A percentile compares a stretch with the other conserved stretches of the same genome.
phyloP scores from a whole-genome alignment of 2,329 filamentous ascomycete genomes.

The Ophiocordyceps camponoti-leonardi region DNA sequence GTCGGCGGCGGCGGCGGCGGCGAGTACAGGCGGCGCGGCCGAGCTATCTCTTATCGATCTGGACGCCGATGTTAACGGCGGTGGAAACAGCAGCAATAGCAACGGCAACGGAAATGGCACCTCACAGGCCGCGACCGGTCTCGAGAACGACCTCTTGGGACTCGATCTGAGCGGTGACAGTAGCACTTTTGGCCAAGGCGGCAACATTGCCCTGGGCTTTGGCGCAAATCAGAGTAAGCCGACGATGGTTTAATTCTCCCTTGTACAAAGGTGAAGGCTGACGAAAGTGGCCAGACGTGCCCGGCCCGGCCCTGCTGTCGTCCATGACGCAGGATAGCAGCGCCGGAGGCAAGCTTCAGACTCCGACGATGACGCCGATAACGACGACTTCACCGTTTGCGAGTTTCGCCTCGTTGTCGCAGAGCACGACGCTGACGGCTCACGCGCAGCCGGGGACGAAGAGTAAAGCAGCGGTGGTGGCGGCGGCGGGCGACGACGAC shows the following conservation, averaged over 20 bases:
- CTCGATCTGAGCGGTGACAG: slow-evolving; percentile 57
- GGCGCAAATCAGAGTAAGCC: slow-evolving; percentile 49
- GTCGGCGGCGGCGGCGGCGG: slow-evolving; percentile 69
- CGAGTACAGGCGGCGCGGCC: slow-evolving; percentile 23
- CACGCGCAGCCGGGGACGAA: slow-evolving; percentile 28
- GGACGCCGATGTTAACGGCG: slow-evolving; percentile 30
- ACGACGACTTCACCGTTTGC: slow-evolving; percentile 31
- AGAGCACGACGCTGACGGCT: slow-evolving; percentile 29
- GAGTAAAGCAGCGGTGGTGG: slow-evolving; percentile 11
- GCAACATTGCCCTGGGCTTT: slow-evolving; percentile 70
- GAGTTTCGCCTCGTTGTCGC: slow-evolving; percentile 34
- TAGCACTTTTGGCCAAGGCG: slow-evolving; percentile 50
- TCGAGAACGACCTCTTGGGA: slow-evolving; percentile 84
- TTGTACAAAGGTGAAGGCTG: neutral
- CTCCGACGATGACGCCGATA: slow-evolving; percentile 1
- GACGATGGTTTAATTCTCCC: neutral
- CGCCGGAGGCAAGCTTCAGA: slow-evolving; percentile 24
- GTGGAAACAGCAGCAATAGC: slow-evolving; percentile 27
- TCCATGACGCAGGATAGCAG: slow-evolving; percentile 44
- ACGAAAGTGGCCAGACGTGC: slow-evolving; percentile 29
- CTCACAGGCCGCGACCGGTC: slow-evolving; percentile 29
- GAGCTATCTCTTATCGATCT: slow-evolving; percentile 93
- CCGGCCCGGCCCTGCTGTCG: slow-evolving; percentile 46
- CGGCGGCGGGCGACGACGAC: slow-evolving; percentile 59
- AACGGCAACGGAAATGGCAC: slow-evolving; percentile 26